A percentile compares a stretch with the other conserved stretches of the same genome.
These are phyloP conservation scores for Symbiodinium pilosum DNA, from an alignment of 73 alveolate genomes.

Conservation along the genomic window DNA sequence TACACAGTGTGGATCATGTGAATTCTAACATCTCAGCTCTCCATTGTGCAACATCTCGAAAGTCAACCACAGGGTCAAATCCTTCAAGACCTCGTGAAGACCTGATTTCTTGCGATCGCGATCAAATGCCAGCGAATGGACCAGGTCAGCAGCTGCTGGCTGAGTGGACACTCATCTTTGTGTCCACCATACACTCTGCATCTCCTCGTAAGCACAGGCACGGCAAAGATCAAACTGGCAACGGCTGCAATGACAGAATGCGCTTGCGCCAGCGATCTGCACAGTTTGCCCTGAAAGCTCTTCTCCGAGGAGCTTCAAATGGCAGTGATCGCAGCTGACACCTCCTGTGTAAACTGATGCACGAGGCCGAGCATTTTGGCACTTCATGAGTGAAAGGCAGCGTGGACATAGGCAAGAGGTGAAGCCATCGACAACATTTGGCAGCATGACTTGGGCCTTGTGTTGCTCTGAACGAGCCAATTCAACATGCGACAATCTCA, in stretches of 20 bases:
- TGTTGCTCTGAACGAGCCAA: too few relatives aligned
- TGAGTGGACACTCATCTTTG: not conserved
- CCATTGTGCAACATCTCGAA: too few relatives aligned
- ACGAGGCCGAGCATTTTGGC: slow-evolving; percentile 55
- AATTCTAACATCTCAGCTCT: too few relatives aligned
- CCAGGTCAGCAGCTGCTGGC: too few relatives aligned
- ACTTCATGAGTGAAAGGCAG: slow-evolving; percentile 45
- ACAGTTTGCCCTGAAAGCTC: not conserved
- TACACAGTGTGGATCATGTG: too few relatives aligned
- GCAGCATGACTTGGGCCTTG: not conserved
- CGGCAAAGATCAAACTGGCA: slow-evolving; percentile 46
- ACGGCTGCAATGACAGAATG: slow-evolving; percentile 27
- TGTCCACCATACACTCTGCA: slow-evolving; percentile 34
- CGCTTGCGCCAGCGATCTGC: not conserved
- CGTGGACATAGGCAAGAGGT: slow-evolving; percentile 83
- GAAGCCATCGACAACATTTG: slow-evolving; percentile 54
- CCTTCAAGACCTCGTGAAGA: too few relatives aligned
- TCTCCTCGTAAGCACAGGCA: slow-evolving; percentile 40
- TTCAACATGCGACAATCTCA: not conserved
- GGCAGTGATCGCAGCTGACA: slow-evolving; percentile 75
- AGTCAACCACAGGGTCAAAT: too few relatives aligned
- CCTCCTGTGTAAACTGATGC: slow-evolving; percentile 55
- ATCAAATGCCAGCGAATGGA: too few relatives aligned
- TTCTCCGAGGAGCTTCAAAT: slow-evolving; percentile 38
- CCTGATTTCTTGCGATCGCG: too few relatives aligned